Evolutionary conservation across 2,329 filamentous ascomycete species (phyloP).

Genomic region (Sporothrix inflata): DNA sequence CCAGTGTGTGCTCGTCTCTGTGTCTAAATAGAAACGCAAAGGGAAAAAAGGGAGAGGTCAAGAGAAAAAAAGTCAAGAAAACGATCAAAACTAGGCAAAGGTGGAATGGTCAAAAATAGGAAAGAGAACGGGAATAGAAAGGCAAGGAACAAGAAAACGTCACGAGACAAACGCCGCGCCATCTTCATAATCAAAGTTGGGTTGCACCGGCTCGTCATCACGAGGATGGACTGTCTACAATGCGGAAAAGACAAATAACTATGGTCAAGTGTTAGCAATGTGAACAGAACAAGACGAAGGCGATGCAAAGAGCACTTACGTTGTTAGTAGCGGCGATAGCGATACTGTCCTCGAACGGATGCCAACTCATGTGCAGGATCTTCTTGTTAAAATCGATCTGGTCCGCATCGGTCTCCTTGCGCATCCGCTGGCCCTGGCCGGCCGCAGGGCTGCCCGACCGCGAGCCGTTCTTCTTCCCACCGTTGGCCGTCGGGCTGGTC

Average conservation of each 20-base stretch:
- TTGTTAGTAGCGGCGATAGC: conserved; percentile 99
- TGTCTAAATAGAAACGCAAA: conserved; percentile 9
- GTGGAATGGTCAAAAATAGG: conserved; percentile 5
- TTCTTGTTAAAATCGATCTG: conserved; percentile 99
- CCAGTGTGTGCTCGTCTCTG: conserved; percentile 16
- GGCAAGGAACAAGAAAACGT: conserved; percentile 20
- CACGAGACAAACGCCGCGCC: conserved; percentile 7
- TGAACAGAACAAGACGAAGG: background rate
- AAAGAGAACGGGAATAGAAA: conserved; percentile 15
- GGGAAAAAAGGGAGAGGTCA: conserved; percentile 8
- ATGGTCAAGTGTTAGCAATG: conserved; percentile 33
- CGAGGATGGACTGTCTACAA: conserved; percentile 25
- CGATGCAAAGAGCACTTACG: conserved; percentile 62
- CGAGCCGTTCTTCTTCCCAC: conserved; percentile 83
- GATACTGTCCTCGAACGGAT: conserved; percentile 99
- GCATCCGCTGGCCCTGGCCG: conserved; percentile 90
- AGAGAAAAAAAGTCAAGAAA: conserved; percentile 18
- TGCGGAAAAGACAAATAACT: conserved; percentile 43
- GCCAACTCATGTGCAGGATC: conserved; percentile 99
- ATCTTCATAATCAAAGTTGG: conserved; percentile 14
- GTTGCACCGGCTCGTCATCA: conserved; percentile 3
- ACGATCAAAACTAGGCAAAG: conserved; percentile 6
- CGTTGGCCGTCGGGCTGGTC: conserved; percentile 71
- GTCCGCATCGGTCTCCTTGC: conserved; percentile 98
- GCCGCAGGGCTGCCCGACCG: conserved; percentile 84